Conservation (phyloP, 352 stramenopile genomes). For the Phytophthora agathidicida region DNA sequence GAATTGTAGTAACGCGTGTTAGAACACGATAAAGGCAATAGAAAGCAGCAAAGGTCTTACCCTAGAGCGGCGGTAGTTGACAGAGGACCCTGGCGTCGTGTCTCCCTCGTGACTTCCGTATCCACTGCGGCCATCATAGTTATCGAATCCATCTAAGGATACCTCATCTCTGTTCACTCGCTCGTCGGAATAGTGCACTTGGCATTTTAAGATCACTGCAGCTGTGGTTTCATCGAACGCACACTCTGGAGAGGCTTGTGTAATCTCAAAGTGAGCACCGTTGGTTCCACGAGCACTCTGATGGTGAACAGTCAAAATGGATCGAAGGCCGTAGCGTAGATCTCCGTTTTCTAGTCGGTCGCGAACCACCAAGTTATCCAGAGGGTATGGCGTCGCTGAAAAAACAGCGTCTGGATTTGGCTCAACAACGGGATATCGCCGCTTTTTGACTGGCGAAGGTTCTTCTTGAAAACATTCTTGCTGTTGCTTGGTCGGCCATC, state of each 20-base stretch:
- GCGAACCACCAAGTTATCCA: conserved; percentile 65
- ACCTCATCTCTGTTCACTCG: neutral
- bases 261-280: conserved; percentile 27
- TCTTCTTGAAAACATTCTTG: conserved; percentile 15
- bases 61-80: conserved; percentile 26
- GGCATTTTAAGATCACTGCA: conserved; percentile 11
- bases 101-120: conserved; percentile 6
- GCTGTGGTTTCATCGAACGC: conserved; percentile 17
- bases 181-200: neutral
- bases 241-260: conserved; percentile 22
- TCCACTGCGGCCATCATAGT: neutral
- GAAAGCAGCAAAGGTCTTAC: conserved; percentile 8
- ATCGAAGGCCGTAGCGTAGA: conserved; percentile 46
- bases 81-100: neutral
- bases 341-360: conserved; percentile 49
- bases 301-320: conserved; percentile 62
- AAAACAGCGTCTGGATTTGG: neutral
- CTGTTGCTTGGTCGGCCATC: conserved; percentile 52
- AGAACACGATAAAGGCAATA: neutral
- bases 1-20: no score
- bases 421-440: neutral
- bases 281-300: conserved; percentile 26
- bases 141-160: neutral
- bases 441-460: conserved; percentile 9
- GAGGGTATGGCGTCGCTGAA: conserved; percentile 34